phyloP scores from a whole-genome alignment of 306 rosid species.

The Arachis stenosperma region DNA sequence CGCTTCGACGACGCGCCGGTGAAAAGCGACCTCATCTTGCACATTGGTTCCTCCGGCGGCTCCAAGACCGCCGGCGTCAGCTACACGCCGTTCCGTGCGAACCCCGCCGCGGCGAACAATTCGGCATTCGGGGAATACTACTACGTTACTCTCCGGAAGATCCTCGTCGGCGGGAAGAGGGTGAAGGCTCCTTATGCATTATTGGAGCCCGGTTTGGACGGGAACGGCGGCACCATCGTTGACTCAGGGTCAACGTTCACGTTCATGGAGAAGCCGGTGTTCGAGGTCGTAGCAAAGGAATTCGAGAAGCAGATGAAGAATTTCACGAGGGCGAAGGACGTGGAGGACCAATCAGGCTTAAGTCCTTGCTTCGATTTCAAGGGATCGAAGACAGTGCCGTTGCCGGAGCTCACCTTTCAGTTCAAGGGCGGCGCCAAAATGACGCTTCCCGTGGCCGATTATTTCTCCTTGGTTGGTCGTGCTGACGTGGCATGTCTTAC shows the following conservation, averaged over 20 bases:
- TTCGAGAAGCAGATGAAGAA: conserved; percentile 66
- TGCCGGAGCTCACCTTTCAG: conserved; percentile 65
- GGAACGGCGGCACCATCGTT: conserved; percentile 80
- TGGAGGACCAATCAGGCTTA: conserved; percentile 66
- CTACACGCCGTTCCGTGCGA: conserved; percentile 73
- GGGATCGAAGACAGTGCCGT: conserved; percentile 26
- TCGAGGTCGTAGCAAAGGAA: conserved; percentile 51
- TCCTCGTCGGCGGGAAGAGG: conserved; percentile 55
- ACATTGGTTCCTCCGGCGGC: conserved; percentile 42
- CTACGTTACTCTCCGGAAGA: conserved; percentile 59
- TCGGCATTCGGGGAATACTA: conserved; percentile 61
- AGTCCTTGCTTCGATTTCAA: conserved; percentile 65
- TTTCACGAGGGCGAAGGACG: conserved; percentile 55
- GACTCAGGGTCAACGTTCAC: conserved; percentile 91
- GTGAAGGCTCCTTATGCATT: conserved; percentile 63
- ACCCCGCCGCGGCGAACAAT: conserved; percentile 45
- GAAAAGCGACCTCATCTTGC: conserved; percentile 67
- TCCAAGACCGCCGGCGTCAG: conserved; percentile 37
- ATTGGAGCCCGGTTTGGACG: conserved; percentile 54
- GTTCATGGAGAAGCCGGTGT: conserved; percentile 67
- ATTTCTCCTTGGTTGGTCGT: conserved; percentile 55
- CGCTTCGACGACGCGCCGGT: conserved; percentile 64
- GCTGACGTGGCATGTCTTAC: conserved; percentile 62
- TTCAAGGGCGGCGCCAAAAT: conserved; percentile 90
- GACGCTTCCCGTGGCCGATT: conserved; percentile 59